These are phyloP conservation scores for Phaeosphaeria sp. DNA, from an alignment of 2,329 filamentous ascomycete genomes.

Conservation along the genomic window DNA sequence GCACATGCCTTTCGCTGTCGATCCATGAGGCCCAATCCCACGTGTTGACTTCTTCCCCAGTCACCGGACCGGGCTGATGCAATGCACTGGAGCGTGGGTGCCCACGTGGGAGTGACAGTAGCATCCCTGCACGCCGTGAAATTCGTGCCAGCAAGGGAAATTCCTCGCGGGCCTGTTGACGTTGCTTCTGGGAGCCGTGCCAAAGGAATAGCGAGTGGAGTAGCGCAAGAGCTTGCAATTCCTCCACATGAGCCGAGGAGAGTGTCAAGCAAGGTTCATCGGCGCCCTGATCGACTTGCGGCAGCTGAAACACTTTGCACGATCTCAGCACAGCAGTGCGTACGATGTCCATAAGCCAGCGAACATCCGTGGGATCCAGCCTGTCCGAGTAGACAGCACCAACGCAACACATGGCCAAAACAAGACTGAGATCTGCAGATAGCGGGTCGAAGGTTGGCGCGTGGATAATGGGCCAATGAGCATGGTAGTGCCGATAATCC, in stretches of 20 bases:
- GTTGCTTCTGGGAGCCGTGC: constrained; percentile 72
- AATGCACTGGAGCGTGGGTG: constrained; percentile 63
- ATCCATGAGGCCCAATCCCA: constrained; percentile 74
- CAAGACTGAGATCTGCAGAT: constrained; percentile 70
- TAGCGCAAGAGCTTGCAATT: constrained; percentile 71
- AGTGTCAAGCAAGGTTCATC: constrained; percentile 46
- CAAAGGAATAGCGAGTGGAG: constrained; percentile 69
- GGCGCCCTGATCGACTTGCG: constrained; percentile 8
- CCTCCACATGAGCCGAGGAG: constrained; percentile 61
- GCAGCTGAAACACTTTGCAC: constrained; percentile 57
- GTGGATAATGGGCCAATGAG: constrained; percentile 76
- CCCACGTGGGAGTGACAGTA: constrained; percentile 59
- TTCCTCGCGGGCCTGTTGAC: constrained; percentile 67
- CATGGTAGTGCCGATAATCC: constrained; percentile 74
- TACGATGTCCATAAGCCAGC: constrained; percentile 71
- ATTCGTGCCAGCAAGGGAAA: constrained; percentile 65
- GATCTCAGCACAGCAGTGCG: constrained; percentile 66
- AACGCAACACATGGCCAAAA: constrained; percentile 74
- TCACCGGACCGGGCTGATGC: constrained; percentile 61
- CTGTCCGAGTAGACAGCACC: constrained; percentile 77
- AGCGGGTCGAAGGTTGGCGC: constrained; percentile 73
- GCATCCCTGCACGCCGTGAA: constrained; percentile 63
- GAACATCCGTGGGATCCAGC: constrained; percentile 66
- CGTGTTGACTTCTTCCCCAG: constrained; percentile 54
- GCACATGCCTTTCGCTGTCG: constrained; percentile 72